Base-by-base conservation (phyloP, 805 yeast genomes). In the Candida boleticola region DNA sequence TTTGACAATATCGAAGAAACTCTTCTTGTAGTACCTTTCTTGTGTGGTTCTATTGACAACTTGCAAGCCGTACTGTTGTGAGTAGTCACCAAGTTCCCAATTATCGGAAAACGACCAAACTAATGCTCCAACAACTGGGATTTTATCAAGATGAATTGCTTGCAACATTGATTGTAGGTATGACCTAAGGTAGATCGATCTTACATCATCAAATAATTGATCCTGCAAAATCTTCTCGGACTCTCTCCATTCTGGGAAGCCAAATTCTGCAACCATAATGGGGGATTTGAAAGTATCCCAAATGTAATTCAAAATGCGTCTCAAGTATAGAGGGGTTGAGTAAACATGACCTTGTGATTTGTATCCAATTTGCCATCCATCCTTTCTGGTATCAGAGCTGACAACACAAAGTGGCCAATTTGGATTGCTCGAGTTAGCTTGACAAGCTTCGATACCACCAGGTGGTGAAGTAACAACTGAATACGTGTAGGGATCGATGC, bases 81-180 rank as follows among this genome's bases (percentile, higher is more conserved):
- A 27, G 32, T 48, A 52, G 41, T 47, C 60, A 26, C 64, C 58
- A 54, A 65, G 63, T 44, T 64, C 68, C 53, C 61, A 54, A 44
- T 63, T 58, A 45, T 64, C 70, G 25, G 56, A 52, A 40, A 56
- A 50, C 14, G 63, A 51, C 70, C 69, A 63, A 3, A 62, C 61
- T 36, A 60, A 51, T 11, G 61, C 59, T 10, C 67, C 66, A 18
- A 50, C 47, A 21, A 64, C 50, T 5, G 56, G 46, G 22, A 63
- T 61, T 3, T 49, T 47, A 42, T 61, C 66, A 18, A 49, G 47
- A 25, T 57, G 36, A 27, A 46, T 45, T 23, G 56, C 55, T 25
- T 58, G 51, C 23, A 64, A 45, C 19, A 57, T 49, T 18, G 56
- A 53, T 25, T 58, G 50, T 43, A 63, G 38, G 45, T 55, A 64